Conservation (phyloP, 208 protist genomes). For the Acanthamoeba triangularis region DNA sequence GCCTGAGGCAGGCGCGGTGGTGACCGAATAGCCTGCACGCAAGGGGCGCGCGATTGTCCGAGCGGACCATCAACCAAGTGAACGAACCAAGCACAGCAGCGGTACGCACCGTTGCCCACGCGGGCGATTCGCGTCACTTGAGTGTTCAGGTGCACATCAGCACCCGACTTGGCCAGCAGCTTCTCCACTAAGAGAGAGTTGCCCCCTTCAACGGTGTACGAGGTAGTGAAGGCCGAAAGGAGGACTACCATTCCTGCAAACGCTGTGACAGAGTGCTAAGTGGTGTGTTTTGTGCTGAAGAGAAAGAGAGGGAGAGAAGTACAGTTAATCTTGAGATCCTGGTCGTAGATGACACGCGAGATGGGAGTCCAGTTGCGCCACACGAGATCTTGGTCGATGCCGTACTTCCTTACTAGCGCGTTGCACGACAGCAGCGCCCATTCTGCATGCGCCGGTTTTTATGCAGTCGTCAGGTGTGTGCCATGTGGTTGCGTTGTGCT, state of each 20-base stretch:
- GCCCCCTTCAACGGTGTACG: conserved; percentile 18
- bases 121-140: not conserved
- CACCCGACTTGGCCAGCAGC: not conserved
- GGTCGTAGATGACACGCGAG: conserved; percentile 64
- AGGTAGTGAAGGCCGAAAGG: conserved; percentile 26
- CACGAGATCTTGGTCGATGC: not conserved
- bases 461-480: not conserved
- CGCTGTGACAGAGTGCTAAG: not conserved
- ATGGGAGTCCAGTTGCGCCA: conserved; percentile 16
- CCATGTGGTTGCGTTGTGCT: no score
- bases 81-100: not conserved
- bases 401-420: conserved; percentile 1
- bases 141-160: not conserved
- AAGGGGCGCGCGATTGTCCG: not conserved
- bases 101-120: not conserved
- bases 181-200: conserved; percentile 44
- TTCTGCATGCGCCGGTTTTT: not conserved
- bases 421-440: conserved; percentile 15
- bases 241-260: conserved; percentile 55
- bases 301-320: not conserved
- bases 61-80: not conserved
- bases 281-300: not conserved
- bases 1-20: no score
- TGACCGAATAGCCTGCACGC: not conserved
- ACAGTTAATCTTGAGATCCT: conserved; percentile 52